A percentile compares a stretch with the other conserved stretches of the same genome.
These are phyloP conservation scores for Chrysoporthe austroafricana DNA, from an alignment of 2,329 filamentous ascomycete species.

Conservation along the genomic window DNA sequence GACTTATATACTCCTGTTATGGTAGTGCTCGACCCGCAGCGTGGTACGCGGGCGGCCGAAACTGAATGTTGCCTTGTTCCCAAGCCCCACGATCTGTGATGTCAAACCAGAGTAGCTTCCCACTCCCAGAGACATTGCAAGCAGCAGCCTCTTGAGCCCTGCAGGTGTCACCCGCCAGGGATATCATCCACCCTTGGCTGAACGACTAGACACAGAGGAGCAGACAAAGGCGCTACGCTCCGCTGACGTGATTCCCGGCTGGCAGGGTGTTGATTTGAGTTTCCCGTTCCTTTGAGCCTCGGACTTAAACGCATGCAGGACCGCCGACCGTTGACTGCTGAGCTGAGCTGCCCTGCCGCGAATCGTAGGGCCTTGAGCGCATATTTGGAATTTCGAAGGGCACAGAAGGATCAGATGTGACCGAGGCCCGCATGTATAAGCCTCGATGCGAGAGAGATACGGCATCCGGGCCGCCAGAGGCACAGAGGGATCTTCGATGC, in stretches of 20 bases:
- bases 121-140: neutral
- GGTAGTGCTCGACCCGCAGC: neutral
- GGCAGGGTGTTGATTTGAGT: neutral
- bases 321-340: no score
- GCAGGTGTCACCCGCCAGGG: constrained; percentile 13
- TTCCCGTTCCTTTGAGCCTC: neutral
- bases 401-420: no score
- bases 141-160: constrained; percentile 7
- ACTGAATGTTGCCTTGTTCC: neutral
- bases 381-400: no score
- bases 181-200: neutral
- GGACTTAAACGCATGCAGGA: neutral
- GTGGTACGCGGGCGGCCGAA: neutral
- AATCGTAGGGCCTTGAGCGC: no score
- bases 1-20: neutral
- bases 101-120: neutral
- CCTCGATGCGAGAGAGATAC: no score
- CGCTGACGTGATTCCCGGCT: neutral
- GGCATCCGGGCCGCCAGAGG: no score
- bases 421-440: no score
- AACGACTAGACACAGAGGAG: neutral
- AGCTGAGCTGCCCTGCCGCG: no score
- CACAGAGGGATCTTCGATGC: no score
- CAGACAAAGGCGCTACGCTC: neutral
- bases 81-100: neutral